phyloP scores from a whole-genome alignment of 23 red algal genomes.

The Gracilaria caudata region DNA sequence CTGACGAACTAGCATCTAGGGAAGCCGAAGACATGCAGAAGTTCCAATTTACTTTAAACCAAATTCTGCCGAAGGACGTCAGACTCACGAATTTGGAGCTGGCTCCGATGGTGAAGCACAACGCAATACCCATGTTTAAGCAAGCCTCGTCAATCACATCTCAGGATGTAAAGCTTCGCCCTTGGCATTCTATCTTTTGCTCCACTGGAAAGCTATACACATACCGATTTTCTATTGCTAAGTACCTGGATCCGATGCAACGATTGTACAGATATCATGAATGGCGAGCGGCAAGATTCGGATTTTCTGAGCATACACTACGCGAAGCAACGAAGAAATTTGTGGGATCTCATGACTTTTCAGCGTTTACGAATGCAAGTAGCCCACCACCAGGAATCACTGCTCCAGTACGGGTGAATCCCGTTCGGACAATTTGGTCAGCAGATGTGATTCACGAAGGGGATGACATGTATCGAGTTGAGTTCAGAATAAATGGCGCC shows the following conservation, averaged over 20 bases:
- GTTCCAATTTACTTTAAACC: slow-evolving; percentile 83
- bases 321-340: slow-evolving; percentile 56
- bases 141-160: slow-evolving; percentile 12
- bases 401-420: slow-evolving; percentile 46
- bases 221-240: slow-evolving; percentile 64
- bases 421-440: slow-evolving; percentile 71
- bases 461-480: slow-evolving; percentile 67
- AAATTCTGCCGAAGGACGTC: slow-evolving; percentile 81
- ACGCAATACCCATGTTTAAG: slow-evolving; percentile 25
- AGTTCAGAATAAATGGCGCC: slow-evolving; percentile 89
- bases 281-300: slow-evolving; percentile 48
- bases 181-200: slow-evolving; percentile 85
- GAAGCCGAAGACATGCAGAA: slow-evolving; percentile 37
- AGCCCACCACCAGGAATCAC: slow-evolving; percentile 48
- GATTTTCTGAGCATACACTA: slow-evolving; percentile 46
- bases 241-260: slow-evolving; percentile 56
- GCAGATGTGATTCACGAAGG: slow-evolving; percentile 69
- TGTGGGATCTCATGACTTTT: slow-evolving; percentile 96
- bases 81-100: slow-evolving; percentile 65
- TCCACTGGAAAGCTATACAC: slow-evolving; percentile 77
- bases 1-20: slow-evolving; percentile 2
- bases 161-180: slow-evolving; percentile 17
- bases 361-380: slow-evolving; percentile 80
- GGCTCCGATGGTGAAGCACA: slow-evolving; percentile 40
- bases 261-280: slow-evolving; percentile 70